Base-by-base conservation (phyloP, 2,329 filamentous ascomycete genomes). In the Fulvia fulva region DNA sequence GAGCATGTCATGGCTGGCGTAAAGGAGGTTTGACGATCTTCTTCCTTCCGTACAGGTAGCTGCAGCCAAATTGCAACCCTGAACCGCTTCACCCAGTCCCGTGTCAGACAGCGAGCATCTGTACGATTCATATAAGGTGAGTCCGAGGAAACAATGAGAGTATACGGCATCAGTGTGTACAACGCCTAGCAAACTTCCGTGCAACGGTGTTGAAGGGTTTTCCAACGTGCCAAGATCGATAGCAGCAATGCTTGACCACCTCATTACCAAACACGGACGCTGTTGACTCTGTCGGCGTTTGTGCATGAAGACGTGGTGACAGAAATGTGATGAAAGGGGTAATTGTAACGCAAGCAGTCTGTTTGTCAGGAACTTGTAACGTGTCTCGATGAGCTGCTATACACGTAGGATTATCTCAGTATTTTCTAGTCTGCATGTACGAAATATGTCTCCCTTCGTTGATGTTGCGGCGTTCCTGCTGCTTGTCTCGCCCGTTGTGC, bases 91-190 rank as follows among this genome's bases (percentile, higher is more conserved):
- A 46, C 32, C 45, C 44, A 11, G 11, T 23, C 25, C 44, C 37
- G 25, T 45, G 16, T 23, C 53, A 55, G 26, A 23, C 19, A 16
- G 26, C 22, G n/a, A 21, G n/a, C 4, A 7, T 21, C 37, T 43
- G 11, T 53, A 11, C 28, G 50, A 14, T 19, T 41, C 16, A 19
- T 5, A 41, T 41, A n/a, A 32, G 14, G 37, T 41, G 37, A 41
- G 37, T n/a, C 8, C 19, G 49, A 43, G 22, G 11, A 19, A 30
- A 37, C 21, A 5, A 41, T 25, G 4, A 53, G 30, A 25, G 3
- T 51, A 41, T 61, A 76, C 65, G 75, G 84, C 85, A 87, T 87
- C 81, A 82, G 84, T 87, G 85, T 87, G 85, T 87, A 87, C 85
- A 87, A 84, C 84, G 78, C 78, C 81, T 79, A 74, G 78, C 77